Evolutionary conservation across 768 basidiomycete species (phyloP).

Genomic region (Hydnomerulius pinastri): DNA sequence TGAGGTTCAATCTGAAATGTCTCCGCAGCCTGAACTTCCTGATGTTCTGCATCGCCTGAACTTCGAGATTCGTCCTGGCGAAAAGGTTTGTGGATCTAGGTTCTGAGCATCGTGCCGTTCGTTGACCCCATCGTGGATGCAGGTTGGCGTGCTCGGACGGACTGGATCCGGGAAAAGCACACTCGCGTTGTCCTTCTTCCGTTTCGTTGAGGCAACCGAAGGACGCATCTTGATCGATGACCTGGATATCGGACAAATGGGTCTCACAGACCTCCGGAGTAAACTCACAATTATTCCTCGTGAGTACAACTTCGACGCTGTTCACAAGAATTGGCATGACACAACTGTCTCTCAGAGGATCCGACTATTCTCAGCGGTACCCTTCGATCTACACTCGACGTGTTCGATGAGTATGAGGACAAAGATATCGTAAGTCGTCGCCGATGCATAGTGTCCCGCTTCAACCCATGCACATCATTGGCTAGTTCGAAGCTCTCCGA

Average conservation of each 20-base stretch:
- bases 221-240: conserved; percentile 74
- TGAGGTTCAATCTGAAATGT: neutral
- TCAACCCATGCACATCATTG: too few relatives aligned
- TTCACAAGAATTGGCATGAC: neutral
- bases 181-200: conserved; percentile 76
- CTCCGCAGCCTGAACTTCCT: conserved; percentile 69
- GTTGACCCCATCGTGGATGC: neutral
- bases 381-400: conserved; percentile 73
- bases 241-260: conserved; percentile 70
- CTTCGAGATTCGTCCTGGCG: conserved; percentile 66
- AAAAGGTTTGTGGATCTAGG: conserved; percentile 52
- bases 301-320: conserved; percentile 32
- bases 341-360: conserved; percentile 54
- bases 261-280: conserved; percentile 76
- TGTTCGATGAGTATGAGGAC: conserved; percentile 81
- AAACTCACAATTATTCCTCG: conserved; percentile 70
- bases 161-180: conserved; percentile 74
- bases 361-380: conserved; percentile 82
- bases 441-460: too few relatives aligned
- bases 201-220: conserved; percentile 78
- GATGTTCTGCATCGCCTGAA: conserved; percentile 77
- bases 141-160: conserved; percentile 67
- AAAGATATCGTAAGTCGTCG: conserved; percentile 70
- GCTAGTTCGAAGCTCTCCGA: conserved; percentile 70
- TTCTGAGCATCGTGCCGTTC: neutral